These are phyloP conservation scores for Zygosaccharomyces sapae DNA, from an alignment of 1,139 yeast genomes.

Conservation along the genomic window DNA sequence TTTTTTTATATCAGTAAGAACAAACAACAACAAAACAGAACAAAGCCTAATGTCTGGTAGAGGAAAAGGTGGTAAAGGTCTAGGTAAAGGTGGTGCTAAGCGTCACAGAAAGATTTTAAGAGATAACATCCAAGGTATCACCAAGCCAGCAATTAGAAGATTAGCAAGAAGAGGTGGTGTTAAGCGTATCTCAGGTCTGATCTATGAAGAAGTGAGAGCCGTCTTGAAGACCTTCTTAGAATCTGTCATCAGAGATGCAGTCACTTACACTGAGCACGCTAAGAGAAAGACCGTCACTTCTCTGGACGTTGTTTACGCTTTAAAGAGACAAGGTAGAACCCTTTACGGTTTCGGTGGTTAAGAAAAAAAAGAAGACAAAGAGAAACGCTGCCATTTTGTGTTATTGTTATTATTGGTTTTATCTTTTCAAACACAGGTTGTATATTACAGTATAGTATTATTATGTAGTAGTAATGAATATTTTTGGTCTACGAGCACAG, in stretches of 20 bases:
- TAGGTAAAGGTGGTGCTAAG: slow-evolving; percentile 99
- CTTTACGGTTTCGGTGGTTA: slow-evolving; percentile 99
- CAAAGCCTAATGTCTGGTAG: slow-evolving; percentile 92
- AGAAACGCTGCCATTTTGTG: no score
- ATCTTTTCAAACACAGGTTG: slow-evolving; percentile 6
- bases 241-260: slow-evolving; percentile 97
- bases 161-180: slow-evolving; percentile 99
- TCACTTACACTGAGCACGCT: slow-evolving; percentile 99
- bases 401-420: no score
- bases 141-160: slow-evolving; percentile 99
- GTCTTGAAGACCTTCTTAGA: slow-evolving; percentile 95
- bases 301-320: slow-evolving; percentile 96
- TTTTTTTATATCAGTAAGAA: no score
- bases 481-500: slow-evolving; percentile 6
- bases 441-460: slow-evolving; percentile 6
- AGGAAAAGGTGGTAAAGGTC: slow-evolving; percentile 99
- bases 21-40: slow-evolving; percentile 16
- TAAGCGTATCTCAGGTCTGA: slow-evolving; percentile 98
- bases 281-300: slow-evolving; percentile 99
- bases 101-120: slow-evolving; percentile 99
- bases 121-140: slow-evolving; percentile 99
- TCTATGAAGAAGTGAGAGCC: slow-evolving; percentile 98
- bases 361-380: no score
- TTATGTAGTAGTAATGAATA: slow-evolving; percentile 8
- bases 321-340: slow-evolving; percentile 99